Evolutionary conservation across 176 grass and related monocot genomes (phyloP).

Genomic region (Themeda triandra): DNA sequence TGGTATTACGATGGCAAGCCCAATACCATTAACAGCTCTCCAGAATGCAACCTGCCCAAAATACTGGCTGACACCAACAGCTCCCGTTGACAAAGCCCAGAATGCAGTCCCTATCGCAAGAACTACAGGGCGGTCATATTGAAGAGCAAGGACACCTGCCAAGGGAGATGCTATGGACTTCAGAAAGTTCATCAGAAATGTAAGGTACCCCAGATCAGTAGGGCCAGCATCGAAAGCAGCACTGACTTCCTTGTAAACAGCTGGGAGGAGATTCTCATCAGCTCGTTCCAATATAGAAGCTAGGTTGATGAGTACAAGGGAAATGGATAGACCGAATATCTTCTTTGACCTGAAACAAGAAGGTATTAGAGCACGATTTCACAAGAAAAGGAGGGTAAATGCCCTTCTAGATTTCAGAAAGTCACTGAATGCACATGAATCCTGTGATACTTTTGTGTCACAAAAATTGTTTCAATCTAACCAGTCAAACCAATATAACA

Average conservation of each 20-base stretch:
- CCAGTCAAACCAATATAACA: not conserved
- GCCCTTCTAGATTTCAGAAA: not conserved
- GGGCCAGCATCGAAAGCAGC: slow-evolving; percentile 85
- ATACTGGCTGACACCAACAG: slow-evolving; percentile 75
- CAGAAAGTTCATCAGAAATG: slow-evolving; percentile 93
- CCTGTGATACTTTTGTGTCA: not conserved
- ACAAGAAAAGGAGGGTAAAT: not conserved
- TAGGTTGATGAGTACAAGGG: slow-evolving; percentile 94
- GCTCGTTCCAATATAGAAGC: slow-evolving; percentile 92
- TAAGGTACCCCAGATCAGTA: slow-evolving; percentile 93
- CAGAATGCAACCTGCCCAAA: slow-evolving; percentile 81
- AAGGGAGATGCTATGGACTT: slow-evolving; percentile 88
- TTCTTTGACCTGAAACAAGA: slow-evolving; percentile 63
- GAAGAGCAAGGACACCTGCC: slow-evolving; percentile 80
- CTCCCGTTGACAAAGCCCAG: slow-evolving; percentile 91
- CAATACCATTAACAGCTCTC: slow-evolving; percentile 95
- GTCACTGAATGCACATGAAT: not conserved
- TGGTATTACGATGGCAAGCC: slow-evolving; percentile 91
- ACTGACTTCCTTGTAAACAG: slow-evolving; percentile 99
- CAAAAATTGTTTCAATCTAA: not conserved
- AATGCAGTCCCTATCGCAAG: slow-evolving; percentile 74
- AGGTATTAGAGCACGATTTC: not conserved
- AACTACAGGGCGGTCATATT: slow-evolving; percentile 79
- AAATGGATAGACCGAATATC: slow-evolving; percentile 87
- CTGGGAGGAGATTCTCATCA: slow-evolving; percentile 93